These are phyloP conservation scores for Calonectria honghensis DNA, from an alignment of 2,329 filamentous ascomycete genomes.

Conservation along the genomic window DNA sequence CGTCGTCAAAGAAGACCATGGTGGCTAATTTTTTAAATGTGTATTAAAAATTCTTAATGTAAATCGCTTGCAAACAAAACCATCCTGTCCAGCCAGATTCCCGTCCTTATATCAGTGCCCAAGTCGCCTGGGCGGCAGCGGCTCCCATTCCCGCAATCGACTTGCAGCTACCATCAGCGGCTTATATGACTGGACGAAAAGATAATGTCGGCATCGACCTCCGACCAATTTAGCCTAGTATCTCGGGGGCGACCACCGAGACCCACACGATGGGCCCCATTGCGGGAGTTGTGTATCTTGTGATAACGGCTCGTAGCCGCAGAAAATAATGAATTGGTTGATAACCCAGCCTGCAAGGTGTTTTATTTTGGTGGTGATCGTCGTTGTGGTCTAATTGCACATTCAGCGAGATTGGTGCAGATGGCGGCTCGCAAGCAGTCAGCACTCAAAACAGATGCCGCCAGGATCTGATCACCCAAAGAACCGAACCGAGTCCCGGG, in stretches of 20 bases:
- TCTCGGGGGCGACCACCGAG: conserved; percentile 7
- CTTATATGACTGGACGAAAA: conserved; percentile 17
- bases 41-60: neutral
- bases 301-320: neutral
- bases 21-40: conserved; percentile 8
- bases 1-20: conserved; percentile 51
- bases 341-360: neutral
- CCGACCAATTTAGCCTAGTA: conserved; percentile 7
- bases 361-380: neutral
- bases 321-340: neutral
- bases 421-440: neutral
- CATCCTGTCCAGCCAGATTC: neutral
- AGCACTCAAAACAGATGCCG: neutral
- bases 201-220: conserved; percentile 20
- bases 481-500: no score
- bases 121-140: neutral
- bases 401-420: neutral
- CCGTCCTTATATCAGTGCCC: conserved; percentile 5
- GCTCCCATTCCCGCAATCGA: conserved; percentile 26
- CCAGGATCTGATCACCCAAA: neutral
- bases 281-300: neutral
- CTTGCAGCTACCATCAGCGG: neutral
- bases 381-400: neutral
- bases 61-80: neutral
- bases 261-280: neutral